phyloP scores from a whole-genome alignment of 768 basidiomycete species.

The Xanthoconium stramineum region DNA sequence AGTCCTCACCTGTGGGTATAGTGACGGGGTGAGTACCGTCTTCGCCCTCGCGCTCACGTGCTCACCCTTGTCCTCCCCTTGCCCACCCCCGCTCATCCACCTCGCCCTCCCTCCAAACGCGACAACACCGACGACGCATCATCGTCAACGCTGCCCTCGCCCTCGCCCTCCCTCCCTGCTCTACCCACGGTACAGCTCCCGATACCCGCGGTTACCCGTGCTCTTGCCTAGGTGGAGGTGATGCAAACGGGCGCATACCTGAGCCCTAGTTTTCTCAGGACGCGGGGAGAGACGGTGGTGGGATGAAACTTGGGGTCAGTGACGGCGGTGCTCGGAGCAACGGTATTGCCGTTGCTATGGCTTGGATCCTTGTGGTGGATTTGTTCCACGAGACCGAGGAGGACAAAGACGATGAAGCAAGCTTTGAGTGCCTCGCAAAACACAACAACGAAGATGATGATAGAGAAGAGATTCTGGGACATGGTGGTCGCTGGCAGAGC shows the following conservation, averaged over 20 bases:
- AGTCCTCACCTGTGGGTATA: too few species aligned
- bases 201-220: too few species aligned
- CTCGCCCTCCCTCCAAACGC: too few species aligned
- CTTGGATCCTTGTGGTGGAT: constrained; percentile 44
- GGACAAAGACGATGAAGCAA: constrained; percentile 86
- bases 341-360: background rate
- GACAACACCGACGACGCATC: too few species aligned
- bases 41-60: too few species aligned
- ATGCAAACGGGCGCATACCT: constrained; percentile 36
- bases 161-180: too few species aligned
- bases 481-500: background rate
- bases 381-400: constrained; percentile 89
- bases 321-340: background rate
- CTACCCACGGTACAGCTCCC: too few species aligned
- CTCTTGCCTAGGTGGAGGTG: background rate
- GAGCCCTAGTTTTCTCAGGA: constrained; percentile 70
- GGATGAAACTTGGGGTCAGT: constrained; percentile 25
- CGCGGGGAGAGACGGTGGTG: constrained; percentile 34
- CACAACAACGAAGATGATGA: constrained; percentile 95
- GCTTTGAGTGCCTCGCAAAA: constrained; percentile 94
- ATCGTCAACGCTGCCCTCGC: too few species aligned
- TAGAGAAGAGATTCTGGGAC: constrained; percentile 64
- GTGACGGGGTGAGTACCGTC: too few species aligned
- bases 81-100: too few species aligned
- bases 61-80: too few species aligned